Evolutionary conservation across 805 yeast species (phyloP), one percentile per base, ranked within the genome.

Genomic region (Sugiyamaella qingdaonensis): DNA sequence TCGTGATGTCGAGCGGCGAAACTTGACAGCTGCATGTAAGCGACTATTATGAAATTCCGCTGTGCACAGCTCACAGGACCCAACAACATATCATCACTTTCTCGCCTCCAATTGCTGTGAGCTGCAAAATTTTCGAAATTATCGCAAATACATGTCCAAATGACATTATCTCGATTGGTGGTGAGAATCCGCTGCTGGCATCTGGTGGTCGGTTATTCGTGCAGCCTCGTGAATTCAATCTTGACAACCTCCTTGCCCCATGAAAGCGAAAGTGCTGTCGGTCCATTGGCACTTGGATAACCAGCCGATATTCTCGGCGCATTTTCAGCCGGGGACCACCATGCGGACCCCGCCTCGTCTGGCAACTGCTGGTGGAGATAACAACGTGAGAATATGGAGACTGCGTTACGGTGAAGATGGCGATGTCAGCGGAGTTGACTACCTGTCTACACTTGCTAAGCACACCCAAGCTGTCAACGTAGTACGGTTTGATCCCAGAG

Each of bases 391-490:
- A 48, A 51, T 71, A 29, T 71, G 78, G 76, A 55, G 65, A 43
- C 57, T 74, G 32, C 58, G 62, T 2, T 63, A 62, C 33, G 62
- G 66, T 21, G 56, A 48, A 21, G 48, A 49, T 18, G 66, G 65
- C 79, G 56, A 49, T 7, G 58, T 52, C 10, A 32, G 43, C n/a
- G 51, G 55, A 19, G 86, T 90, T 14, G 86, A 83, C 55, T 92
- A 90, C 66, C 72, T 90, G 29, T 80, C 94, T 14, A 88, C 97
- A 0, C 75, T 94, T 48, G 69, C 85, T 2, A 90, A 89, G 61
- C 99, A 94, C 66, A 87, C 94, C 1, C 96, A 90, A 66, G 97
- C 98, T 0, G 97, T 94, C 18, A 94, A 94, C 64, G 91, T 82
- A 33, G 96, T 88, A 4, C 72, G 96, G 49, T 94, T 91, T 65